Evolutionary conservation across 2,329 filamentous ascomycete genomes (phyloP).

Genomic region (Ophiobolus disseminans): DNA sequence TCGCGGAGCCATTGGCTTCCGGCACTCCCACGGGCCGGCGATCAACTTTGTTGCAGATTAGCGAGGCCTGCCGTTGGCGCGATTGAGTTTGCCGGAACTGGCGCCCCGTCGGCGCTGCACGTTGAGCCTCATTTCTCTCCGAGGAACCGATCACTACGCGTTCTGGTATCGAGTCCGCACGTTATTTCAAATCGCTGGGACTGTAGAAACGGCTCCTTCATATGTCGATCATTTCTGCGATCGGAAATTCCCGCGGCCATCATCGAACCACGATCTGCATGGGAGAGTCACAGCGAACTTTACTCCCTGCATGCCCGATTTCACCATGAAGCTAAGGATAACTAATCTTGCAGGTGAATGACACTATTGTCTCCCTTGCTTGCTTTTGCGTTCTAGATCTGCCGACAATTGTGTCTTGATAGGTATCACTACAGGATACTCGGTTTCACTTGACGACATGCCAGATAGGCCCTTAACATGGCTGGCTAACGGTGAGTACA

Average conservation of each 20-base stretch:
- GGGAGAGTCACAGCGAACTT: neutral
- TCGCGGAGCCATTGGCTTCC: neutral
- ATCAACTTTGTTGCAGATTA: constrained; percentile 11
- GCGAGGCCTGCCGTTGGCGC: neutral
- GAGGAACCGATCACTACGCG: constrained; percentile 1
- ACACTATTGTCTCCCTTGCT: no score
- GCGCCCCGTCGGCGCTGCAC: neutral
- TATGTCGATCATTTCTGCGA: constrained; percentile 1
- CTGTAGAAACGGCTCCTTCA: neutral
- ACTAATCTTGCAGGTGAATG: no score
- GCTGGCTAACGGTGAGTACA: no score
- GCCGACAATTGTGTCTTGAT: no score
- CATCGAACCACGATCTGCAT: neutral
- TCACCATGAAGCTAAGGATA: no score
- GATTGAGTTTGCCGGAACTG: neutral
- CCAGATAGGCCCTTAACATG: no score
- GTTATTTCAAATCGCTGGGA: neutral
- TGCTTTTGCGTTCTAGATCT: constrained; percentile 7
- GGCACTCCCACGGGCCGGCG: neutral
- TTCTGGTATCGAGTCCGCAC: neutral
- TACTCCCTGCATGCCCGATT: neutral
- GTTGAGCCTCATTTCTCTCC: constrained; percentile 15
- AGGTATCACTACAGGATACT: no score
- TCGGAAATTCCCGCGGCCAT: neutral
- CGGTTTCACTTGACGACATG: no score